A percentile compares a stretch with the other conserved stretches of the same genome.
Conservation (phyloP, 495 filamentous ascomycete genomes). For the Neurospora tetraspora region DNA sequence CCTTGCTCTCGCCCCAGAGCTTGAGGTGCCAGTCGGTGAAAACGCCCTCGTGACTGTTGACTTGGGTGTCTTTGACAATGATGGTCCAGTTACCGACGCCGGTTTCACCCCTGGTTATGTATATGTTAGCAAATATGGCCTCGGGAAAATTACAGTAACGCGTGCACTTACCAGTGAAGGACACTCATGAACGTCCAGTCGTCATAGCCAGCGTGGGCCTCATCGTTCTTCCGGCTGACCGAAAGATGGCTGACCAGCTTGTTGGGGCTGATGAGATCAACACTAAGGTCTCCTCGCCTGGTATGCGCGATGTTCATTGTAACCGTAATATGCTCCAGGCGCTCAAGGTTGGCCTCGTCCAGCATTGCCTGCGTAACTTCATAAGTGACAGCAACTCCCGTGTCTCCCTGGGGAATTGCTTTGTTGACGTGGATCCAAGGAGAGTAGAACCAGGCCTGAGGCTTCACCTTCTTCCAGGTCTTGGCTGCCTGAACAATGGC, state of each 20-base stretch:
- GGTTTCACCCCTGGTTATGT: conserved; percentile 64
- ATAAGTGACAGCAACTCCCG: conserved; percentile 68
- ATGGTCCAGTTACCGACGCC: conserved; percentile 85
- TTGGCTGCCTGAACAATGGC: conserved; percentile 79
- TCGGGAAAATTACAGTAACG: neutral
- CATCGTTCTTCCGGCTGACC: conserved; percentile 57
- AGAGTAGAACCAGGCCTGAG: conserved; percentile 91
- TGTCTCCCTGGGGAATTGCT: conserved; percentile 73
- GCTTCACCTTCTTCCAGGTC: conserved; percentile 79
- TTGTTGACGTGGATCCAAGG: conserved; percentile 88
- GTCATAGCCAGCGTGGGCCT: conserved; percentile 57
- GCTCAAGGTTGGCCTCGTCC: conserved; percentile 69
- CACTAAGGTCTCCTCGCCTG: conserved; percentile 81
- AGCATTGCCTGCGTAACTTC: conserved; percentile 69
- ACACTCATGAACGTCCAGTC: conserved; percentile 99
- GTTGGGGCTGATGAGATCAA: conserved; percentile 78
- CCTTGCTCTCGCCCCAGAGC: conserved; percentile 82
- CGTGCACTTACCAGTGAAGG: conserved; percentile 69
- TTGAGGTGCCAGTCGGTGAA: conserved; percentile 92
- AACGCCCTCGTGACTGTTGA: conserved; percentile 64
- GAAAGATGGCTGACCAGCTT: conserved; percentile 79
- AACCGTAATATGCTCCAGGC: conserved; percentile 87
- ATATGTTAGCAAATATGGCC: conserved; percentile 4
- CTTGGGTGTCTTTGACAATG: conserved; percentile 73
- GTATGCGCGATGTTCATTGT: conserved; percentile 93